Evolutionary conservation across 345 rosid species (phyloP), one percentile per base, ranked within the genome.

Genomic region (Cardamine chenopodiifolia): DNA sequence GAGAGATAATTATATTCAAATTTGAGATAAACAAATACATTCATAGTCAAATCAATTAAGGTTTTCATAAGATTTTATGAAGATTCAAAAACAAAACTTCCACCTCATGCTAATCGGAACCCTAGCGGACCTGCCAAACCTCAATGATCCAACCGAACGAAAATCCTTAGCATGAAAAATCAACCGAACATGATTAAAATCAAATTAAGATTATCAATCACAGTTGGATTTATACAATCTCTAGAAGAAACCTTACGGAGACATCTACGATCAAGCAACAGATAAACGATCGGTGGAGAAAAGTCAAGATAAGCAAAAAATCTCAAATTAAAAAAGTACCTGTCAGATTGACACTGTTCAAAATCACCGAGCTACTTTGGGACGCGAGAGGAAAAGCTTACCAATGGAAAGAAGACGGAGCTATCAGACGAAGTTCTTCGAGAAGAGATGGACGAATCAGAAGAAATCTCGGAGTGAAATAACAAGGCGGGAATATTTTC

Each of bases 401-500:
- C 54, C 2, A 25, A 20, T 15, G 53, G 45, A 72, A n/a, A 55
- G 45, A 32, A 25, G 37, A 47, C 14, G 53, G 44, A 74, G 50
- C 60, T 34, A 25, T 22, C 19, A 13, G 62, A 22, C 23, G 29
- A 59, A 57, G 48, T 13, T 31, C 17, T 37, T 35, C 20, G 50
- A 59, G 45, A 17, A 14, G 18, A 23, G 45, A 11, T 29, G 23
- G 32, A 34, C 14, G 62, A 57, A 57, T 37, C 17, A 18, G 37
- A 55, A 25, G 26, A 39, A 22, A 19, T 11, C 22, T 7, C 18
- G 8, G 32, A 20, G 73, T 22, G 63, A 73, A n/a, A 32, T 35
- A 56, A n/a, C 47, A 8, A 54, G 71, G 78, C 78, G 78, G 78
- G 78, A 73, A 55, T 64, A 0, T 19, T 64, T 54, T 45, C 4